Conservation (phyloP, 352 stramenopile species). For the Globisporangium megalacanthum region DNA sequence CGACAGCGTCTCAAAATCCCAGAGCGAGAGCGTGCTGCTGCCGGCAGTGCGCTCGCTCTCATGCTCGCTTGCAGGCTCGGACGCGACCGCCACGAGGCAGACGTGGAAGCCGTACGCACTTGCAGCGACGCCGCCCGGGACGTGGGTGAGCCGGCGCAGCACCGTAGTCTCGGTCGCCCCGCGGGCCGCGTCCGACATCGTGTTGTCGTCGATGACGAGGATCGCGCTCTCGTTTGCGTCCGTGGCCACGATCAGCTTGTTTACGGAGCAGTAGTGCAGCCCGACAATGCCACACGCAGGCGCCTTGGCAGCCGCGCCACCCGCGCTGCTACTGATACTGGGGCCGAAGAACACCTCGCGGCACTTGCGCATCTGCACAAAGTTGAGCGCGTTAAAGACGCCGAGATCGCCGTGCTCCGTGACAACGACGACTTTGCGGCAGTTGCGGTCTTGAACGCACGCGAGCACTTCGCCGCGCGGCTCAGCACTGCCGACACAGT, state of each 20-base stretch:
- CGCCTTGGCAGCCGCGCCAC: background rate
- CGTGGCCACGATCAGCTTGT: slow-evolving; percentile 60
- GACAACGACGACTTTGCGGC: slow-evolving; percentile 57
- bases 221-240: slow-evolving; percentile 44
- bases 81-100: slow-evolving; percentile 60
- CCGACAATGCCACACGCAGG: slow-evolving; percentile 42
- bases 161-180: slow-evolving; percentile 35
- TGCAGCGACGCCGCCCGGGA: slow-evolving; percentile 38
- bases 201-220: slow-evolving; percentile 63
- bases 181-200: slow-evolving; percentile 36
- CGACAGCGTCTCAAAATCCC: slow-evolving; percentile 73
- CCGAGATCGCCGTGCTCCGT: slow-evolving; percentile 50
- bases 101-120: slow-evolving; percentile 67
- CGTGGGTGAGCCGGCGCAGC: slow-evolving; percentile 53
- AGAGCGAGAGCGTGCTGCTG: slow-evolving; percentile 41
- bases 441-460: slow-evolving; percentile 48
- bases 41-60: slow-evolving; percentile 20
- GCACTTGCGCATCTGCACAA: slow-evolving; percentile 65
- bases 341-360: slow-evolving; percentile 33
- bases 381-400: slow-evolving; percentile 72
- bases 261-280: slow-evolving; percentile 69
- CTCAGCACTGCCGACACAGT: slow-evolving; percentile 13
- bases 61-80: slow-evolving; percentile 17
- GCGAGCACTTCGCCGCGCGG: slow-evolving; percentile 36
- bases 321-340: background rate